Percentiles rank a stretch among this genome's conserved stretches.
These are phyloP conservation scores for Speleostelium caveatum DNA, from an alignment of 78 protist genomes.

Conservation along the genomic window DNA sequence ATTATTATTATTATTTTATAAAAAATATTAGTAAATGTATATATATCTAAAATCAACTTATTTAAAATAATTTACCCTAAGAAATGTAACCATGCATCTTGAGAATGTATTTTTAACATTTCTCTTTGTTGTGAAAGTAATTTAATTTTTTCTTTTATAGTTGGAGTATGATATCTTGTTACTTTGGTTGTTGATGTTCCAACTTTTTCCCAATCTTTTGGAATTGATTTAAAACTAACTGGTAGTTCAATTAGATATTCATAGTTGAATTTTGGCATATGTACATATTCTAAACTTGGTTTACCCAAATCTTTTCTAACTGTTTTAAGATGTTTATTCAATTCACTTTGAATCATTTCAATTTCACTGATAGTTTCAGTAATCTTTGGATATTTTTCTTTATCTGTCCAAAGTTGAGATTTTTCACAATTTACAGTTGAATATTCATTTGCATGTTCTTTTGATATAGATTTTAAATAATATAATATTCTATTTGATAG, in stretches of 20 bases:
- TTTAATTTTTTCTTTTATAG: constrained; percentile 8
- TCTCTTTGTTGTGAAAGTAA: constrained; percentile 38
- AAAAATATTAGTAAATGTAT: background rate
- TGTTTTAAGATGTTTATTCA: constrained; percentile 17
- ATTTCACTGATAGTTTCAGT: constrained; percentile 12
- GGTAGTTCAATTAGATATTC: constrained; percentile 80
- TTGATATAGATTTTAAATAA: background rate
- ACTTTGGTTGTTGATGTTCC: constrained; percentile 46
- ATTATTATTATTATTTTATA: constrained; percentile 2
- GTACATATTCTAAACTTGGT: constrained; percentile 75
- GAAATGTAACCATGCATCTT: constrained; percentile 74
- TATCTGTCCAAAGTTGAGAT: constrained; percentile 31
- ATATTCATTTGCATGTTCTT: constrained; percentile 18
- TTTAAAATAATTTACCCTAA: too few relatives aligned
- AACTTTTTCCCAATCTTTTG: constrained; percentile 74
- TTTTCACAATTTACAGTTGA: constrained; percentile 10
- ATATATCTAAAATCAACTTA: too few relatives aligned
- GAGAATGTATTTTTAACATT: constrained; percentile 12
- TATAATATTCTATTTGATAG: constrained; percentile 18
- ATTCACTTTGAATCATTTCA: background rate
- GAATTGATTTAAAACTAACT: constrained; percentile 24
- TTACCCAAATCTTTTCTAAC: constrained; percentile 40
- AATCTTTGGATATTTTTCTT: constrained; percentile 11
- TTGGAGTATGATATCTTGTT: constrained; percentile 54
- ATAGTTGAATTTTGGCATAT: constrained; percentile 29